Base-by-base conservation (phyloP, 2,329 filamentous ascomycete genomes). In the Fusarium verrucosum region DNA sequence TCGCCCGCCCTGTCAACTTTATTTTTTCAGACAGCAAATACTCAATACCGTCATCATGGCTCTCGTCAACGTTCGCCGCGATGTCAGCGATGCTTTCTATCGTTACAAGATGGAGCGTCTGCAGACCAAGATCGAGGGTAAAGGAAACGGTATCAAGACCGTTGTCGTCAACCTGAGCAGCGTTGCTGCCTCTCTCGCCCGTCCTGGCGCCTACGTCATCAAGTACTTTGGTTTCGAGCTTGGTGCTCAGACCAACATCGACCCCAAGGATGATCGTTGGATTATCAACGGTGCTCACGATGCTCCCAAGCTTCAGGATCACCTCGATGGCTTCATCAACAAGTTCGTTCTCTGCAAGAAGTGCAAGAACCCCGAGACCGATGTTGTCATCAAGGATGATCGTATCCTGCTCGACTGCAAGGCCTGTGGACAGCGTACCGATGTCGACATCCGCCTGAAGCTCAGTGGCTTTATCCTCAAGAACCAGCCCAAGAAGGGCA, bases 51-150 rank as follows among this genome's bases (percentile, higher is more conserved):
- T 79, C 87, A 93, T 74, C 81, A 98, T 98, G 95, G 90, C 92
- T 87, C 94, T 92, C 83, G 86, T 99, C 88, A 99, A 99, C 83
- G 94, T 98, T 82, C 94, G 94, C 81, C 92, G 92, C 82, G 94
- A 98, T 91, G 90, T 97, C 84, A 90, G 90, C 85, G 95, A 99
- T 83, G 91, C 91, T 82, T 99, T 97, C 89, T 99, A 99, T 85
- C 95, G 95, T 80, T 99, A 99, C 89, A 99, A 99, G 89, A 99
- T 99, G 95, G 95, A 98, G 84, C 90, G 89, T 74, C 85, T 99
- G 78, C 92, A 96, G 85, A 97, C 95, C 80, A 99, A 99, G 87
- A 96, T 99, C 74, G 95, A 99, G 83, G 95, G 95, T 82, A 99
- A 99, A 83, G 95, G 95, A 72, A 99, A 99, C 83, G 95, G 95